Percentiles rank a stretch among this genome's conserved stretches.
Evolutionary conservation across 495 filamentous ascomycete species (phyloP).

Genomic region (Penicillium salamii): DNA sequence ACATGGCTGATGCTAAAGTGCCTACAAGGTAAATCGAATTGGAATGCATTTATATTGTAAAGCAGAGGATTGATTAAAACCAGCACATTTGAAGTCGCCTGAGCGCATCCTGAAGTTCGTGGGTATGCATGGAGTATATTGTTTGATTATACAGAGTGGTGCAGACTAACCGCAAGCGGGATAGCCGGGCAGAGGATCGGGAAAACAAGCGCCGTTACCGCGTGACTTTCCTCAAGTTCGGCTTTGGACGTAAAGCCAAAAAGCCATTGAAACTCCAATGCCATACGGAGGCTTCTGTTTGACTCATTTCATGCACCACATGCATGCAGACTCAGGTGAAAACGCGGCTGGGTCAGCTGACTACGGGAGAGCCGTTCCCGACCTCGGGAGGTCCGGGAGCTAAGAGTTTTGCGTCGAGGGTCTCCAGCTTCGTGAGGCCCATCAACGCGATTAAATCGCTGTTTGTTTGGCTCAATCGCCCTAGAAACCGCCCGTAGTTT

Average conservation of each 20-base stretch:
- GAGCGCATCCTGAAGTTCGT: too few relatives aligned
- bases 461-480: background rate
- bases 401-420: slow-evolving; percentile 24
- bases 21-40: too few relatives aligned
- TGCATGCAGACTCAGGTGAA: slow-evolving; percentile 6
- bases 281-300: too few relatives aligned
- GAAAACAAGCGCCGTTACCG: background rate
- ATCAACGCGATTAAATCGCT: background rate
- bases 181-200: background rate
- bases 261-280: background rate
- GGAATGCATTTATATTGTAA: too few relatives aligned
- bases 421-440: slow-evolving; percentile 9
- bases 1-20: too few relatives aligned
- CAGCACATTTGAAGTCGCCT: too few relatives aligned
- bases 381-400: slow-evolving; percentile 15
- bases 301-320: background rate
- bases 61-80: too few relatives aligned
- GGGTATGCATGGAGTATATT: too few relatives aligned
- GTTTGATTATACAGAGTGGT: too few relatives aligned
- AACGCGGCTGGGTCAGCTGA: slow-evolving; percentile 23
- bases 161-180: slow-evolving; percentile 5
- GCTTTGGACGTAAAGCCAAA: background rate
- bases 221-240: background rate
- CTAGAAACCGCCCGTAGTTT: background rate
- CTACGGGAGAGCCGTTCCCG: slow-evolving; percentile 25